Percentiles rank a stretch among this genome's conserved stretches.
These are phyloP conservation scores for Ogataea angusta DNA, from an alignment of 805 yeast species.

Conservation along the genomic window DNA sequence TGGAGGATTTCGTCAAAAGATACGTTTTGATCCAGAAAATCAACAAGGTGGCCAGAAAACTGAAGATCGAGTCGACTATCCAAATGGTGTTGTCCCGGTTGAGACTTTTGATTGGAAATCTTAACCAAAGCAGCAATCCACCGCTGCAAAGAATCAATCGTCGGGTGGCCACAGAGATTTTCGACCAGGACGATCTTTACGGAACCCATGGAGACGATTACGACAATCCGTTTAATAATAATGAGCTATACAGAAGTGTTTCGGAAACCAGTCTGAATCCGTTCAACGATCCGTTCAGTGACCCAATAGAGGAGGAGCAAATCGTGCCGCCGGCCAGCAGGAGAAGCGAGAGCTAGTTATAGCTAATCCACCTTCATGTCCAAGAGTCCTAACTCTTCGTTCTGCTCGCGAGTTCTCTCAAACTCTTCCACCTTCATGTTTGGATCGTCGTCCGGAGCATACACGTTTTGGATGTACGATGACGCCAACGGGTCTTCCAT, in stretches of 20 bases:
- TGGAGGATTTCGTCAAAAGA: slow-evolving; percentile 67
- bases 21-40: slow-evolving; percentile 56
- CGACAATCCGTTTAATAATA: slow-evolving; percentile 21
- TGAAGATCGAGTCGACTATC: slow-evolving; percentile 44
- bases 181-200: slow-evolving; percentile 1
- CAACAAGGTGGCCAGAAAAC: slow-evolving; percentile 42
- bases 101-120: slow-evolving; percentile 36
- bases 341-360: neutral
- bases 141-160: slow-evolving; percentile 1
- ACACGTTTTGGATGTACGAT: slow-evolving; percentile 94
- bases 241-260: slow-evolving; percentile 23
- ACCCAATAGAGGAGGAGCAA: slow-evolving; percentile 2
- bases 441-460: slow-evolving; percentile 98
- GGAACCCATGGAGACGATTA: slow-evolving; percentile 15
- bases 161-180: slow-evolving; percentile 5
- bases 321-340: slow-evolving; percentile 1
- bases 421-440: slow-evolving; percentile 89
- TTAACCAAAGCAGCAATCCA: neutral
- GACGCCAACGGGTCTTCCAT: slow-evolving; percentile 96
- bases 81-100: slow-evolving; percentile 47
- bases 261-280: slow-evolving; percentile 30
- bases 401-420: slow-evolving; percentile 84
- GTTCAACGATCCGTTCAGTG: slow-evolving; percentile 17
- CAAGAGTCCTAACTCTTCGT: slow-evolving; percentile 84
- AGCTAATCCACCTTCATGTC: slow-evolving; percentile 36